These are phyloP conservation scores for Obba rivulosa DNA, from an alignment of 768 basidiomycete genomes.

Conservation along the genomic window DNA sequence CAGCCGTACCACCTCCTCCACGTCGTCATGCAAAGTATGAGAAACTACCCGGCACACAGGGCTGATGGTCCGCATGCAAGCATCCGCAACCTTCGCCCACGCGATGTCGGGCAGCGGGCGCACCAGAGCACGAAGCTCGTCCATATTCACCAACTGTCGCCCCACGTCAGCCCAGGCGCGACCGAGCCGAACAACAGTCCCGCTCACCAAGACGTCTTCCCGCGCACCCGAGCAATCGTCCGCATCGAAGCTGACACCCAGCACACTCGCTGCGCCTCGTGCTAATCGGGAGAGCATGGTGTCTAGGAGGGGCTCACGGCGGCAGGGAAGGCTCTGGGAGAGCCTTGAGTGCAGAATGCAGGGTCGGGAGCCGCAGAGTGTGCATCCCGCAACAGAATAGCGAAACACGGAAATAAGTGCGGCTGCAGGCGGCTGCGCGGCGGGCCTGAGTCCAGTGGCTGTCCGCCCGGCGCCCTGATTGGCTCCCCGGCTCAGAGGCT, in stretches of 20 bases:
- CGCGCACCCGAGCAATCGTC: background rate
- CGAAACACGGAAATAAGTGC: background rate
- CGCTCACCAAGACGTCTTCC: slow-evolving; percentile 9
- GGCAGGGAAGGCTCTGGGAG: background rate
- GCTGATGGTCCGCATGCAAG: slow-evolving; percentile 17
- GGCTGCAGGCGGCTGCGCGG: background rate
- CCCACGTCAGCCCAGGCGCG: background rate
- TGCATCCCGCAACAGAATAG: background rate
- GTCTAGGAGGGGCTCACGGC: background rate
- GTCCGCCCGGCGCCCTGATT: background rate
- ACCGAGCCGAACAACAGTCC: background rate
- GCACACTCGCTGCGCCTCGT: background rate
- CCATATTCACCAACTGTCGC: slow-evolving; percentile 18
- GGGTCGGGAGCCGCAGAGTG: background rate
- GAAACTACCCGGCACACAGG: slow-evolving; percentile 30
- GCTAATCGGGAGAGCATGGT: background rate
- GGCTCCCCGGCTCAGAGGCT: background rate
- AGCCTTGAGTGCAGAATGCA: too few relatives aligned
- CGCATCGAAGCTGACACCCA: background rate
- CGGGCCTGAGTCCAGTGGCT: background rate
- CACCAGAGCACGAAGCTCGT: slow-evolving; percentile 15
- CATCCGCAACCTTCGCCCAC: slow-evolving; percentile 15
- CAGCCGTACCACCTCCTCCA: slow-evolving; percentile 37
- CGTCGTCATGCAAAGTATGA: slow-evolving; percentile 31
- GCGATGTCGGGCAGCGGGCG: slow-evolving; percentile 16